Conservation (phyloP, 345 rosid species). For the Cochlearia excelsa region DNA sequence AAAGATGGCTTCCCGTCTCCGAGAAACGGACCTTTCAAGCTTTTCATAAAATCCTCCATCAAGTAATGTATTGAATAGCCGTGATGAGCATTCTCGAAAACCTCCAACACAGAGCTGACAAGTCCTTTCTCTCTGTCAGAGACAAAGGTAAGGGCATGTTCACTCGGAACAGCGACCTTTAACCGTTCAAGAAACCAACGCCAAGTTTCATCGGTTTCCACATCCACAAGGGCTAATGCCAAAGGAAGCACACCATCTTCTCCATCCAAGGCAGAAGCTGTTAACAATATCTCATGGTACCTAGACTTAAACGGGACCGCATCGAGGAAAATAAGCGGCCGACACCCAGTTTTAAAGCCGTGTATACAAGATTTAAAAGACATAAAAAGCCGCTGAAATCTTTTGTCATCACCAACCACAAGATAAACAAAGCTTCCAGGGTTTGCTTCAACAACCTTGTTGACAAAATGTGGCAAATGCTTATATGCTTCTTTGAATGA, state of each 20-base stretch:
- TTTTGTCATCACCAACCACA: slow-evolving; percentile 49
- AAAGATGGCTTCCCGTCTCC: slow-evolving; percentile 80
- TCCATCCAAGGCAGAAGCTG: slow-evolving; percentile 82
- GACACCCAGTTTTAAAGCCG: slow-evolving; percentile 77
- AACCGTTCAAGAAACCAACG: slow-evolving; percentile 77
- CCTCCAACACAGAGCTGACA: slow-evolving; percentile 50
- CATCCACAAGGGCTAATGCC: slow-evolving; percentile 73
- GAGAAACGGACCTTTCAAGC: slow-evolving; percentile 69
- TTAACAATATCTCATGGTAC: slow-evolving; percentile 73
- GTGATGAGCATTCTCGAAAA: slow-evolving; percentile 62
- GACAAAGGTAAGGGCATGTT: slow-evolving; percentile 63
- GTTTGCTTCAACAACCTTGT: slow-evolving; percentile 57
- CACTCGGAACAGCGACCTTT: slow-evolving; percentile 50
- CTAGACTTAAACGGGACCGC: slow-evolving; percentile 64
- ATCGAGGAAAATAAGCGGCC: slow-evolving; percentile 88
- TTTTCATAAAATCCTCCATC: slow-evolving; percentile 67
- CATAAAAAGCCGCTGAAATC: slow-evolving; percentile 72
- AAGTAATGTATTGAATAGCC: slow-evolving; percentile 75
- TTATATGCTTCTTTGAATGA: slow-evolving; percentile 69
- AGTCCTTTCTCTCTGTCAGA: slow-evolving; percentile 75
- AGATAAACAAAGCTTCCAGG: slow-evolving; percentile 70
- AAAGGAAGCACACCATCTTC: slow-evolving; percentile 72
- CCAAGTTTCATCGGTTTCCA: slow-evolving; percentile 76
- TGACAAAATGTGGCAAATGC: slow-evolving; percentile 68
- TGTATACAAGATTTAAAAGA: slow-evolving; percentile 57